Evolutionary conservation across 2,329 filamentous ascomycete species (phyloP).

Genomic region (Aspergillus candidus): DNA sequence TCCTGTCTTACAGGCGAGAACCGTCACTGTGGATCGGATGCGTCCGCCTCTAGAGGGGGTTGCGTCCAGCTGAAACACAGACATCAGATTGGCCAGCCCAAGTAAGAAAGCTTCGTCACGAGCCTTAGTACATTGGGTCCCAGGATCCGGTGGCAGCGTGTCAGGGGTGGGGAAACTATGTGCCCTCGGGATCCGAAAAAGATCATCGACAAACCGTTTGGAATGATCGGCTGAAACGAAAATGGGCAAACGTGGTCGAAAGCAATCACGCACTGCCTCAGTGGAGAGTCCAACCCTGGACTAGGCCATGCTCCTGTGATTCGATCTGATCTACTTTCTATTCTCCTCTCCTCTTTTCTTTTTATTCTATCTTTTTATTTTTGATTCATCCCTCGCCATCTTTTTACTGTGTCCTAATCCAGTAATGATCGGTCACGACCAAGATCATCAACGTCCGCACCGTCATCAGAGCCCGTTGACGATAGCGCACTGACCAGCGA

Average conservation of each 20-base stretch:
- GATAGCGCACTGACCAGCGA: no score
- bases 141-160: neutral
- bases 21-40: no score
- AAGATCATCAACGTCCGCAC: no score
- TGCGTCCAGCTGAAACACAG: slow-evolving; percentile 12
- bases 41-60: neutral
- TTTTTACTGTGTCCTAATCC: neutral
- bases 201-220: slow-evolving; percentile 10
- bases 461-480: no score
- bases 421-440: no score
- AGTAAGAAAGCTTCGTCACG: slow-evolving; percentile 10
- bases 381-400: neutral
- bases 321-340: neutral
- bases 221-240: slow-evolving; percentile 10
- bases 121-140: slow-evolving; percentile 10
- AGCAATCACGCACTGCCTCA: slow-evolving; percentile 13
- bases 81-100: slow-evolving; percentile 7
- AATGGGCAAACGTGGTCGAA: slow-evolving; percentile 17
- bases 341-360: slow-evolving; percentile 1
- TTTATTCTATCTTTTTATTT: neutral
- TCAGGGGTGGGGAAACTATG: neutral
- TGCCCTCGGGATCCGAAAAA: neutral
- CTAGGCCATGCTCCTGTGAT: no score
- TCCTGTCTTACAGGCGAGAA: no score
- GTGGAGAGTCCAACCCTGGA: neutral